Evolutionary conservation across 257 asterid genomes (phyloP).

Genomic region (Solanum medicagineum): DNA sequence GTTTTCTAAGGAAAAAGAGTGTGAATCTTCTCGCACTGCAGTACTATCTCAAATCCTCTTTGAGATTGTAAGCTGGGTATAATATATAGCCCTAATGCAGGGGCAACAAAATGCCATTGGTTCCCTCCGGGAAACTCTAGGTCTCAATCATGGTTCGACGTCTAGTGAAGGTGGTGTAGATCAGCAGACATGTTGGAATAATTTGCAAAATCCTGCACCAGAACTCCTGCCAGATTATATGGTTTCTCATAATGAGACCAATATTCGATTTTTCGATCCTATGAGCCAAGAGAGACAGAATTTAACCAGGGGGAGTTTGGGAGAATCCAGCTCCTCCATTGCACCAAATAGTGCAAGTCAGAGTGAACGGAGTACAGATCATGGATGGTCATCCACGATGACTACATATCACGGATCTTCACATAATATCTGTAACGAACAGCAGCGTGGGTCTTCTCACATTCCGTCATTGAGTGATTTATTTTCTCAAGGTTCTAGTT

Average conservation of each 20-base stretch:
- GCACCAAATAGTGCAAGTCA: constrained; percentile 19
- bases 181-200: constrained; percentile 59
- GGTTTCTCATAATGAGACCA: constrained; percentile 30
- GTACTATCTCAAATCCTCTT: constrained; percentile 1
- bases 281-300: constrained; percentile 24
- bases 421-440: not conserved
- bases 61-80: not conserved
- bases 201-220: constrained; percentile 34
- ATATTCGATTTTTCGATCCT: constrained; percentile 17
- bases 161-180: constrained; percentile 48
- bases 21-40: not conserved
- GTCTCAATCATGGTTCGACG: constrained; percentile 50
- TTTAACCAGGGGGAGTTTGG: constrained; percentile 41
- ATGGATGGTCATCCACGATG: constrained; percentile 23
- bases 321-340: constrained; percentile 57
- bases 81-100: constrained; percentile 53
- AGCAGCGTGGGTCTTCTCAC: not conserved
- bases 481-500: constrained; percentile 1
- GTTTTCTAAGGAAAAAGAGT: constrained; percentile 8
- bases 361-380: constrained; percentile 36
- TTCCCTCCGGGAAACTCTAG: constrained; percentile 52
- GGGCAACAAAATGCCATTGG: constrained; percentile 53
- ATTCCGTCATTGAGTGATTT: not conserved
- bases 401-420: not conserved
- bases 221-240: constrained; percentile 32